These are phyloP conservation scores for Aspergillus sojae DNA, from an alignment of 2,329 filamentous ascomycete genomes.

Conservation along the genomic window DNA sequence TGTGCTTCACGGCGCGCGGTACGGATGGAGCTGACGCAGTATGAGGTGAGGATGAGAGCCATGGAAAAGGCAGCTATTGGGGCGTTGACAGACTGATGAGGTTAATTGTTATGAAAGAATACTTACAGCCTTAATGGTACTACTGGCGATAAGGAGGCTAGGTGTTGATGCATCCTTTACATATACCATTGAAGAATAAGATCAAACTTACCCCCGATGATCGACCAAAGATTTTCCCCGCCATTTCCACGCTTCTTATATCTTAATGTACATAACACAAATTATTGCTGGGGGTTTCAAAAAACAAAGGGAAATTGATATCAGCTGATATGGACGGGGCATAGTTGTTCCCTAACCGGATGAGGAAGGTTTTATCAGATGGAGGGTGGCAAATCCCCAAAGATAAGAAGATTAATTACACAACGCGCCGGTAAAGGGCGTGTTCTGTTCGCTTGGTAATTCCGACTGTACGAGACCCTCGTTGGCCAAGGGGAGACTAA, in stretches of 20 bases:
- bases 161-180: background rate
- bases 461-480: constrained; percentile 10
- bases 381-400: constrained; percentile 8
- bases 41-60: constrained; percentile 62
- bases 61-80: constrained; percentile 66
- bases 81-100: constrained; percentile 55
- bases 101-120: constrained; percentile 7
- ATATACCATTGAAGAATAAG: background rate
- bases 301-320: background rate
- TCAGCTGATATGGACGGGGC: background rate
- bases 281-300: background rate
- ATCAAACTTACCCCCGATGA: constrained; percentile 25
- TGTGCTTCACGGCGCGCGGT: constrained; percentile 68
- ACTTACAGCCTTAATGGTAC: background rate
- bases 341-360: background rate
- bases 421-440: too few species aligned
- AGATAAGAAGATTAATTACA: constrained; percentile 6
- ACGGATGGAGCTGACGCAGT: constrained; percentile 66
- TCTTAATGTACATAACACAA: background rate
- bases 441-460: constrained; percentile 12
- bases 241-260: constrained; percentile 9
- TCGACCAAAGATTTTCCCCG: constrained; percentile 22
- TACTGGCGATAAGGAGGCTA: background rate
- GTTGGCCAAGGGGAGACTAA: constrained; percentile 8
- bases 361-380: constrained; percentile 17